phyloP scores from a whole-genome alignment of 306 rosid genomes.

The Cicer yamashitae region DNA sequence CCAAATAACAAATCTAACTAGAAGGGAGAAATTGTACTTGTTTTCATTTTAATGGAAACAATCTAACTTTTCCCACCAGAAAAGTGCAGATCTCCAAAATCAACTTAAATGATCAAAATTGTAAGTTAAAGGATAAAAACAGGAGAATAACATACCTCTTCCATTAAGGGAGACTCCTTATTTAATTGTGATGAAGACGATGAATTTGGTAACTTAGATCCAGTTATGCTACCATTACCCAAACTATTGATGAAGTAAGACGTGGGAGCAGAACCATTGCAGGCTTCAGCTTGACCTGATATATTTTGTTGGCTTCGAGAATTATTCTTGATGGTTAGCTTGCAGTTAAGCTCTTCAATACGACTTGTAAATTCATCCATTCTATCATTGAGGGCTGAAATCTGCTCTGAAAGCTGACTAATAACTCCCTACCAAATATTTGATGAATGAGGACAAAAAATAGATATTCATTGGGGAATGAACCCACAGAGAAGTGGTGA shows the following conservation, averaged over 20 bases:
- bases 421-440: conserved; percentile 59
- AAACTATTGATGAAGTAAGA: conserved; percentile 71
- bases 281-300: conserved; percentile 72
- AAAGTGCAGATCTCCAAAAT: conserved; percentile 16
- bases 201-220: conserved; percentile 71
- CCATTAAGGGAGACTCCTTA: conserved; percentile 73
- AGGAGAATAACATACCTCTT: conserved; percentile 66
- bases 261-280: conserved; percentile 88
- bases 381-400: conserved; percentile 87
- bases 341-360: conserved; percentile 86
- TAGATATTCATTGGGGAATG: not conserved
- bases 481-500: conserved; percentile 20
- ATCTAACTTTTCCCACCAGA: not conserved
- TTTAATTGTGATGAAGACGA: conserved; percentile 76
- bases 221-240: conserved; percentile 74
- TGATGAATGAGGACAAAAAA: conserved; percentile 17
- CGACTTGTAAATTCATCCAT: conserved; percentile 92
- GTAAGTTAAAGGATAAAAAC: not conserved
- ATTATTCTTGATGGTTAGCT: conserved; percentile 58
- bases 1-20: conserved; percentile 4
- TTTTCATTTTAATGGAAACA: not conserved
- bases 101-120: conserved; percentile 6
- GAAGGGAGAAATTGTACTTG: conserved; percentile 5
- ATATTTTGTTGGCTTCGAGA: conserved; percentile 82
- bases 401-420: conserved; percentile 86